These are phyloP conservation scores for Schizophyllum commune DNA, from an alignment of 1,284 basidiomycete species.

Conservation along the genomic window DNA sequence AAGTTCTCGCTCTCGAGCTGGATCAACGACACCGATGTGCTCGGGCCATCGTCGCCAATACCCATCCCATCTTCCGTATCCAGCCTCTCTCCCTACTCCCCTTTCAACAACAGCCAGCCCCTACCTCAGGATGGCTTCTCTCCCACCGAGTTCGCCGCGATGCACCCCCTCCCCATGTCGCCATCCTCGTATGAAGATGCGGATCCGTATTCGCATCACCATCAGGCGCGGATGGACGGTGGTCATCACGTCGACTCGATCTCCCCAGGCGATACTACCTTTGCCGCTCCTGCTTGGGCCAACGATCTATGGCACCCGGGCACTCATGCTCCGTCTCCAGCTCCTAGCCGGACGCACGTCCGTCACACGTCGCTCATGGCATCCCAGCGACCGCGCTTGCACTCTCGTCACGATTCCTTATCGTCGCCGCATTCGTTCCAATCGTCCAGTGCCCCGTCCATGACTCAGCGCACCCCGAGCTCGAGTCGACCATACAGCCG, in stretches of 20 bases:
- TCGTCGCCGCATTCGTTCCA: slow-evolving; percentile 63
- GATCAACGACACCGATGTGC: slow-evolving; percentile 26
- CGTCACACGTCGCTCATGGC: slow-evolving; percentile 33
- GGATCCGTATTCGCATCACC: slow-evolving; percentile 25
- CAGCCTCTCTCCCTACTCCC: slow-evolving; percentile 29
- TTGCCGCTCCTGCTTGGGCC: slow-evolving; percentile 50
- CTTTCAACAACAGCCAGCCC: slow-evolving; percentile 32
- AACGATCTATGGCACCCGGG: slow-evolving; percentile 46
- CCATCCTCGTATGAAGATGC: slow-evolving; percentile 24
- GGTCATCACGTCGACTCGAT: background rate
- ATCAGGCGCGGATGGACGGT: slow-evolving; percentile 14
- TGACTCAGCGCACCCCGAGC: slow-evolving; percentile 34
- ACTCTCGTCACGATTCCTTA: slow-evolving; percentile 33
- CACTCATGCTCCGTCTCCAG: slow-evolving; percentile 20
- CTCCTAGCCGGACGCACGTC: slow-evolving; percentile 24
- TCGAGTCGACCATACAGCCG: slow-evolving; percentile 52
- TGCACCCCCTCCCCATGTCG: slow-evolving; percentile 41
- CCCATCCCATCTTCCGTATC: slow-evolving; percentile 44
- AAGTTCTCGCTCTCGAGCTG: slow-evolving; percentile 42
- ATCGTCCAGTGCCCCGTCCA: slow-evolving; percentile 62
- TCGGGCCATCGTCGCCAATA: slow-evolving; percentile 53
- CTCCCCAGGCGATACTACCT: slow-evolving; percentile 27
- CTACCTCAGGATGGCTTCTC: slow-evolving; percentile 21
- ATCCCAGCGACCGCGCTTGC: slow-evolving; percentile 30
- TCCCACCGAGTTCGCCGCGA: slow-evolving; percentile 47